A percentile compares a stretch with the other conserved stretches of the same genome.
Conservation (phyloP, 2,329 filamentous ascomycete species). For the Lachnellula occidentalis region DNA sequence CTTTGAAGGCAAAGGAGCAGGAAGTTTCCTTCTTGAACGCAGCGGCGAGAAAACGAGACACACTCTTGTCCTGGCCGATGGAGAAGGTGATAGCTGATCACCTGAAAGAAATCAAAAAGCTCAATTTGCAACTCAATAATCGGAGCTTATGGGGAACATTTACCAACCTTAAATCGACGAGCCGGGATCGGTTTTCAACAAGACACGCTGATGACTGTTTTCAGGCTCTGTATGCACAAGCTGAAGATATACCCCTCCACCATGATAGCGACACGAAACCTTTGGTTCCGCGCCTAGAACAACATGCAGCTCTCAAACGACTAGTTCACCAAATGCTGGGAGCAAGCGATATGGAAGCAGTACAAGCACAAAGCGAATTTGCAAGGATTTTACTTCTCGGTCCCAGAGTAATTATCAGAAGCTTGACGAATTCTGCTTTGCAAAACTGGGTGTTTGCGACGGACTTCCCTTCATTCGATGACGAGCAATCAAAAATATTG, state of each 20-base stretch:
- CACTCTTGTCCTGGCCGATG: neutral
- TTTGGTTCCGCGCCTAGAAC: neutral
- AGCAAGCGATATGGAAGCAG: neutral
- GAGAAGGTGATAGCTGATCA: neutral
- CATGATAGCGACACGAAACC: neutral
- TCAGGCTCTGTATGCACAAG: neutral
- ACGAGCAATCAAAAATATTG: neutral
- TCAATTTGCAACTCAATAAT: neutral
- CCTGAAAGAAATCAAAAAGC: neutral
- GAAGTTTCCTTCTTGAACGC: neutral
- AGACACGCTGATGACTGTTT: neutral
- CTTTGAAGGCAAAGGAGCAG: neutral
- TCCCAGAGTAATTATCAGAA: neutral
- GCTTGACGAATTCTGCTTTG: conserved; percentile 3
- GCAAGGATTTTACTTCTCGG: neutral
- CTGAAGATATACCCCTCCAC: neutral
- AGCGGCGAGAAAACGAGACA: neutral
- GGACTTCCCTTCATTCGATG: conserved; percentile 7
- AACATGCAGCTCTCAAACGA: neutral
- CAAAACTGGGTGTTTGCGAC: conserved; percentile 11
- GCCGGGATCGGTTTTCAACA: neutral
- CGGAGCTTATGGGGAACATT: neutral
- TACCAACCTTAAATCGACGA: neutral
- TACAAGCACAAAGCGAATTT: neutral
- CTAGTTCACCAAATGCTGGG: neutral